Evolutionary conservation across 2,329 filamentous ascomycete species (phyloP).

Genomic region (Apiospora malaysiana): DNA sequence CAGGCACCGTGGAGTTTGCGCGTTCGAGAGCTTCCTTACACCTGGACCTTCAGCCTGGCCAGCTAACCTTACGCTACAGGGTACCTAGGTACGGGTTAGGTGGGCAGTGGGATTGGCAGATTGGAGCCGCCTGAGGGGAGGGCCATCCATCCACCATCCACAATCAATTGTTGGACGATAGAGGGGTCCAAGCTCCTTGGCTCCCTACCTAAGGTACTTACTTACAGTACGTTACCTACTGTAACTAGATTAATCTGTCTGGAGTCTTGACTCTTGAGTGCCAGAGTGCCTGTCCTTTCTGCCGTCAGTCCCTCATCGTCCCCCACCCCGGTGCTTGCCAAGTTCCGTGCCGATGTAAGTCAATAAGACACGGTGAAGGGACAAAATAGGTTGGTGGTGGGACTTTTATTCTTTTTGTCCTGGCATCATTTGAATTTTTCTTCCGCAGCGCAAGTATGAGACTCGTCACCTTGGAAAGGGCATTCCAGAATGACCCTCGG

Average conservation of each 20-base stretch:
- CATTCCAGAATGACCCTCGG: background rate
- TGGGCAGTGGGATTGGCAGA: too few species aligned
- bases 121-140: background rate
- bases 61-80: background rate
- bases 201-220: too few species aligned
- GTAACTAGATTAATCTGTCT: too few species aligned
- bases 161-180: background rate
- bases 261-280: too few species aligned
- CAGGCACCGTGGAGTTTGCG: constrained; percentile 39
- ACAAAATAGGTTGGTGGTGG: background rate
- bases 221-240: too few species aligned
- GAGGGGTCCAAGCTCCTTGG: constrained; percentile 16
- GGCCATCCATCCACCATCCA: too few species aligned
- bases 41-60: constrained; percentile 26
- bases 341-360: constrained; percentile 12
- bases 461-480: background rate
- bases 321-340: constrained; percentile 13
- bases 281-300: background rate
- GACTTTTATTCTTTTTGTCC: background rate
- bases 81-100: background rate
- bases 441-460: background rate
- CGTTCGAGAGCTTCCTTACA: constrained; percentile 30
- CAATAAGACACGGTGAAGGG: background rate
- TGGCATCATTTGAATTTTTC: constrained; percentile 4
- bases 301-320: background rate